These are phyloP conservation scores for Wallacemonas sp. DNA, from an alignment of 208 protist species.

Conservation along the genomic window DNA sequence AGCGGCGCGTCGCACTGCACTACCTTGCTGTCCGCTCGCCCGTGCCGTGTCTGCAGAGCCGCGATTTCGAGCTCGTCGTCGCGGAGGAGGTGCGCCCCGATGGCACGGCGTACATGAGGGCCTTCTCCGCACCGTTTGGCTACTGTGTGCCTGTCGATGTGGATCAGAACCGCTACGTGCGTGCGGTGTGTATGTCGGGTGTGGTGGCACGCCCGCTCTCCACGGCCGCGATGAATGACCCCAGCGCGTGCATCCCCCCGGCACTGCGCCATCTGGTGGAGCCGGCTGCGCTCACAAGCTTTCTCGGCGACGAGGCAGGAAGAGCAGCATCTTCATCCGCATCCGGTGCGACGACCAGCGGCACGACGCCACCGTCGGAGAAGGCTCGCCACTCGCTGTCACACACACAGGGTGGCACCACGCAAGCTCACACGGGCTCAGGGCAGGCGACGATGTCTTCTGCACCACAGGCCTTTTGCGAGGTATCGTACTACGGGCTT, in stretches of 20 bases:
- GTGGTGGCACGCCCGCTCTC: constrained; percentile 52
- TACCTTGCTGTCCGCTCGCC: constrained; percentile 68
- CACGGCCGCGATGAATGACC: neutral
- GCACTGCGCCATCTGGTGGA: constrained; percentile 7
- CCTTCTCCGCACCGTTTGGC: constrained; percentile 65
- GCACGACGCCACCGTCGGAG: too few relatives aligned
- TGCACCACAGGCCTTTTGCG: constrained; percentile 30
- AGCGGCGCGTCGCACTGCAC: constrained; percentile 67
- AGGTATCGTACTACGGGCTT: constrained; percentile 67
- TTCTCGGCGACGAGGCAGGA: constrained; percentile 3
- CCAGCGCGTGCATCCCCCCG: neutral
- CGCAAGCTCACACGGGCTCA: too few relatives aligned
- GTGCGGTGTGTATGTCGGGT: constrained; percentile 59
- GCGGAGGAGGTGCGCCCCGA: constrained; percentile 52
- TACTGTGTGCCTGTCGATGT: constrained; percentile 57
- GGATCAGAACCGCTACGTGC: constrained; percentile 63
- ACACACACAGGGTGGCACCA: too few relatives aligned
- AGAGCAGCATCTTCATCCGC: too few relatives aligned
- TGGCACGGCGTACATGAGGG: constrained; percentile 66
- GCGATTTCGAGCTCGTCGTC: constrained; percentile 81
- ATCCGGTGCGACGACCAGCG: too few relatives aligned
- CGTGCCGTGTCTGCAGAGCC: constrained; percentile 59
- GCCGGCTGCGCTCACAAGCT: neutral
- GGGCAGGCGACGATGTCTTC: neutral
- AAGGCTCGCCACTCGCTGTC: too few relatives aligned